Conservation (phyloP, 2,329 filamentous ascomycete genomes). For the Didymella lethalis region DNA sequence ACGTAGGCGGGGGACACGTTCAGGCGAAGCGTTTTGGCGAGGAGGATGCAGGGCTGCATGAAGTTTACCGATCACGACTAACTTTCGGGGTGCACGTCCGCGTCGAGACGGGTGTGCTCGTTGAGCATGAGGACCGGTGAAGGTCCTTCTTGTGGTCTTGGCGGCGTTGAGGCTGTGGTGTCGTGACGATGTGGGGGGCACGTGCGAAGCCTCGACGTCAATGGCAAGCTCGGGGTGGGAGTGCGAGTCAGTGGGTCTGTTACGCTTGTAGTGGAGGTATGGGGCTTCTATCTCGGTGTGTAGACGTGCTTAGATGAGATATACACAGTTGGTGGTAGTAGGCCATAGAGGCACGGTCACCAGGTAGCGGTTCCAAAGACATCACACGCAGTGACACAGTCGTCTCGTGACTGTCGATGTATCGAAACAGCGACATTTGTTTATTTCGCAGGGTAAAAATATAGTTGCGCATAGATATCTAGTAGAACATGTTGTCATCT, state of each 20-base stretch:
- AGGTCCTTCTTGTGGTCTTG: background rate
- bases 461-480: no score
- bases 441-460: no score
- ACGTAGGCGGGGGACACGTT: constrained; percentile 10
- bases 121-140: background rate
- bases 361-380: no score
- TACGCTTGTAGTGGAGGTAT: no score
- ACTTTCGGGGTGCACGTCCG: background rate
- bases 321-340: no score
- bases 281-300: no score
- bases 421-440: no score
- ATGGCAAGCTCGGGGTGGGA: background rate
- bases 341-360: no score
- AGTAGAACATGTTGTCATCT: no score
- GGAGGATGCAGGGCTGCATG: constrained; percentile 11
- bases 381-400: no score
- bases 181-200: background rate
- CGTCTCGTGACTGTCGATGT: no score
- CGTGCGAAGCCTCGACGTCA: constrained; percentile 1
- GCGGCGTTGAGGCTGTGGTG: background rate
- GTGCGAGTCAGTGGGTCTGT: constrained; percentile 1
- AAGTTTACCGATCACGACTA: constrained; percentile 2
- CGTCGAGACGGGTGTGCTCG: background rate
- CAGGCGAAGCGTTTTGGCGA: constrained; percentile 4
- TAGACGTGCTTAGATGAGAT: no score